These are phyloP conservation scores for Xylaria sp. DNA, from an alignment of 2,329 filamentous ascomycete genomes.

Conservation along the genomic window DNA sequence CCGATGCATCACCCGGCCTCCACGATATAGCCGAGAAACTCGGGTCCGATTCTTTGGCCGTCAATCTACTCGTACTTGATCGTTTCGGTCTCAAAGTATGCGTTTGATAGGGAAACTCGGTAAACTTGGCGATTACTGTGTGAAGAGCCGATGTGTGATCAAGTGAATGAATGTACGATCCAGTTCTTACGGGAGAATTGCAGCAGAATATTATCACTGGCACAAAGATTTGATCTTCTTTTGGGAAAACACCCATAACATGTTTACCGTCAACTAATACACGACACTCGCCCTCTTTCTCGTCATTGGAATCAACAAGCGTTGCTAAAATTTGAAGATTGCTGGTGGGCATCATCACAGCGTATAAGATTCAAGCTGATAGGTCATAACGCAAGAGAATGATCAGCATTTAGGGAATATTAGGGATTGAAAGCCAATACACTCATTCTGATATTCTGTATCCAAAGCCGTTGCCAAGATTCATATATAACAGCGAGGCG, in stretches of 20 bases:
- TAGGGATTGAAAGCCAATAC: too few relatives aligned
- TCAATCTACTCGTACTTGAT: slow-evolving; percentile 41
- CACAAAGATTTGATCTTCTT: slow-evolving; percentile 25
- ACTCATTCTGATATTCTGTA: too few relatives aligned
- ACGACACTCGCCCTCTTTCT: not conserved
- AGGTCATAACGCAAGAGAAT: too few relatives aligned
- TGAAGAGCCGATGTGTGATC: slow-evolving; percentile 30
- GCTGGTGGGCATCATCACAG: not conserved
- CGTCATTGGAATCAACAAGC: not conserved
- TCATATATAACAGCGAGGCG: too few relatives aligned
- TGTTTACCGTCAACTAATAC: not conserved
- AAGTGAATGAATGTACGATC: slow-evolving; percentile 24
- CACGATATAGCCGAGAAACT: slow-evolving; percentile 52
- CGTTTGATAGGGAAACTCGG: slow-evolving; percentile 41
- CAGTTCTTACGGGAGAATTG: not conserved
- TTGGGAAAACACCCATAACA: slow-evolving; percentile 18
- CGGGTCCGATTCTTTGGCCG: slow-evolving; percentile 48
- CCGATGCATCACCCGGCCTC: slow-evolving; percentile 53
- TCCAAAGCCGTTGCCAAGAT: too few relatives aligned
- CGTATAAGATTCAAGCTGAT: not conserved
- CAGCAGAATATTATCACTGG: too few relatives aligned
- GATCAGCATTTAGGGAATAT: too few relatives aligned
- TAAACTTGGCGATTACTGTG: slow-evolving; percentile 38
- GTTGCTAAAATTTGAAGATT: not conserved
- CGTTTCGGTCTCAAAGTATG: slow-evolving; percentile 40